A percentile compares a stretch with the other conserved stretches of the same genome.
Evolutionary conservation across 2,329 filamentous ascomycete genomes (phyloP).

Genomic region (Penicillium oxalicum): DNA sequence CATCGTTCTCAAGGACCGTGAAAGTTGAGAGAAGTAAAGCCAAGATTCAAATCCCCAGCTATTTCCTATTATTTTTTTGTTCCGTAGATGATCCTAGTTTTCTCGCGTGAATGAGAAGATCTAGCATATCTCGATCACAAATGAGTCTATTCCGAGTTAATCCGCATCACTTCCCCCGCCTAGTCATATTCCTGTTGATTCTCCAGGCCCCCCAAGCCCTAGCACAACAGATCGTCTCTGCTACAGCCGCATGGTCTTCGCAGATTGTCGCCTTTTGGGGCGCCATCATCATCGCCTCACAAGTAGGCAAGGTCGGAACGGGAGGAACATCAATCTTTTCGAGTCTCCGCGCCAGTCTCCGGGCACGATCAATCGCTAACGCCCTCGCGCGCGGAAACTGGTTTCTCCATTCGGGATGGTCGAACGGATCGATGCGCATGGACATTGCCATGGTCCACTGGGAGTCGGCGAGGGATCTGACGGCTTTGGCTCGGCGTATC

Average conservation of each 20-base stretch:
- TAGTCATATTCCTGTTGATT: background rate
- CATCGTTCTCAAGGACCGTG: background rate
- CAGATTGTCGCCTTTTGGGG: conserved; percentile 4
- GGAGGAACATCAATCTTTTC: conserved; percentile 1
- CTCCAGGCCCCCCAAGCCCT: background rate
- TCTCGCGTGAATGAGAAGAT: too few relatives aligned
- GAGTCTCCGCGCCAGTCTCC: background rate
- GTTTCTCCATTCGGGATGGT: background rate
- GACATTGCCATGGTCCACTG: background rate
- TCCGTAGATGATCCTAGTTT: too few relatives aligned
- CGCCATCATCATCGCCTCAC: conserved; percentile 2
- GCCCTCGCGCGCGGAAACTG: background rate
- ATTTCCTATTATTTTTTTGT: too few relatives aligned
- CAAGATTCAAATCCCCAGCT: too few relatives aligned
- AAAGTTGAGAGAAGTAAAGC: too few relatives aligned
- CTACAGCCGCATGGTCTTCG: conserved; percentile 2
- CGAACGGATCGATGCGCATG: background rate
- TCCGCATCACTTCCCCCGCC: too few relatives aligned
- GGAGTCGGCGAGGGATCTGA: background rate
- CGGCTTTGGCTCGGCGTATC: background rate
- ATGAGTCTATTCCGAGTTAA: too few relatives aligned
- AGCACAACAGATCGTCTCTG: conserved; percentile 1
- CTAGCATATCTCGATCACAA: too few relatives aligned
- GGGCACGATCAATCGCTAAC: background rate
- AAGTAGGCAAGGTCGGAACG: background rate